Base-by-base conservation (phyloP, 768 basidiomycete species). In the Rhodocollybia butyracea region DNA sequence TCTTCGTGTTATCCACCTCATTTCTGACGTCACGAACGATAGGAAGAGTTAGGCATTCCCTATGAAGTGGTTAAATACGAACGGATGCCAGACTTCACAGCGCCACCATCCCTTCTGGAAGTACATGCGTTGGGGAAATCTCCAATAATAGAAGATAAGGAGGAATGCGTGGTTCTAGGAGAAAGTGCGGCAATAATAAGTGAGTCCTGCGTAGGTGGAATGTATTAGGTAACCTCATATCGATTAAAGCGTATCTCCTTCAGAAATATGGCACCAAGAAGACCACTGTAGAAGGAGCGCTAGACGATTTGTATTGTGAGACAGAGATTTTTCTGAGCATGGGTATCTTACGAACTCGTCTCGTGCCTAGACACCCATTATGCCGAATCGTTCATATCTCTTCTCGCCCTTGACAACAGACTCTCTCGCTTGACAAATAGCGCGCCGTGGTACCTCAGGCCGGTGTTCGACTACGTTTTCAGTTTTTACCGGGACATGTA, bases 31-130 rank as follows among this genome's bases (percentile, higher is more conserved):
- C n/a, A n/a, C n/a, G n/a, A n/a, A n/a, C n/a, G 34, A n/a, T 48
- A 82, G 80, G 80, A 84, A 64, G 82, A 84, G 58, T 71, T 84
- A 6, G 65, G 68, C 15, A 56, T 76, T 1, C 67, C 72, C 2
- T 80, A 80, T 56, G 65, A 71, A 42, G 67, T 80, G 60, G 78
- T 76, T 59, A 65, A 64, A 51, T 78, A 77, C 56, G 56, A 72
- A 47, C 68, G 74, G 29, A 60, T 63, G 15, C 57, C 67, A 32
- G 39, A 63, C 38, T 47, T 57, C n/a, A 61, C 50, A 32, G 76
- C 76, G 8, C 76, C 76, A 12, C 60, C 65, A 29, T 74, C 76
- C 51, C 61, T 77, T 6, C 59, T 62, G 27, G 48, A 70, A 1
- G 54, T 78, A n/a, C 68, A 75, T 46, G 76, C 79, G 21, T 61